These are phyloP conservation scores for Globisporangium alternatum DNA, from an alignment of 352 stramenopile genomes.

Conservation along the genomic window DNA sequence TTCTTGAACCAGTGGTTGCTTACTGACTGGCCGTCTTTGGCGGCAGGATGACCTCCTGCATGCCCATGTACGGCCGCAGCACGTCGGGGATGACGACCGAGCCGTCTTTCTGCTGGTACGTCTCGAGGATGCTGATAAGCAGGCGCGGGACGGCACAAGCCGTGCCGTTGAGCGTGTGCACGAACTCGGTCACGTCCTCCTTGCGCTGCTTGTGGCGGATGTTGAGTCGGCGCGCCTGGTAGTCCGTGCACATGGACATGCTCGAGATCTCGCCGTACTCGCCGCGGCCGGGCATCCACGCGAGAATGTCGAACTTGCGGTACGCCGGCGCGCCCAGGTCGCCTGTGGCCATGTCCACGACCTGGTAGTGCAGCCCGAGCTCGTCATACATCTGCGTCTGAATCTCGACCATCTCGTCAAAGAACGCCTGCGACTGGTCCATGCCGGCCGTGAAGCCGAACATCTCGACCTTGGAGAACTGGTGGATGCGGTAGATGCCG, in stretches of 20 bases:
- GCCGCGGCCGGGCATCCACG: conserved; percentile 80
- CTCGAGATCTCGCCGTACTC: conserved; percentile 84
- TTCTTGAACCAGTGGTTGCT: conserved; percentile 7
- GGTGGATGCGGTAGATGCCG: conserved; percentile 88
- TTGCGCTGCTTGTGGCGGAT: conserved; percentile 78
- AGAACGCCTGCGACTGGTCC: conserved; percentile 61
- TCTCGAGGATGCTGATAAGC: conserved; percentile 85
- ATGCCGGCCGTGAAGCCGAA: conserved; percentile 78
- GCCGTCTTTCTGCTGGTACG: conserved; percentile 76
- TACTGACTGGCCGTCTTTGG: background rate
- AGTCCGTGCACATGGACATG: conserved; percentile 90
- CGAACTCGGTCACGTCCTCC: conserved; percentile 64
- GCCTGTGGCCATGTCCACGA: conserved; percentile 83
- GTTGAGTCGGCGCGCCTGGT: conserved; percentile 81
- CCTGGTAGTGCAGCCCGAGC: conserved; percentile 73
- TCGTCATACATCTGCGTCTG: conserved; percentile 75
- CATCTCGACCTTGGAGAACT: conserved; percentile 91
- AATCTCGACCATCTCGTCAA: conserved; percentile 79
- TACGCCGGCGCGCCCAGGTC: conserved; percentile 80
- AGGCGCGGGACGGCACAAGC: conserved; percentile 77
- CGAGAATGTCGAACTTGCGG: conserved; percentile 86
- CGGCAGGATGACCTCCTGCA: conserved; percentile 57
- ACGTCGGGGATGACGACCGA: conserved; percentile 76
- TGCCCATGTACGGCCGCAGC: conserved; percentile 78
- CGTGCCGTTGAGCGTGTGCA: conserved; percentile 88